Percentiles rank a stretch among this genome's conserved stretches.
Evolutionary conservation across 2,329 filamentous ascomycete genomes (phyloP).

Genomic region (Penicillium sp.): DNA sequence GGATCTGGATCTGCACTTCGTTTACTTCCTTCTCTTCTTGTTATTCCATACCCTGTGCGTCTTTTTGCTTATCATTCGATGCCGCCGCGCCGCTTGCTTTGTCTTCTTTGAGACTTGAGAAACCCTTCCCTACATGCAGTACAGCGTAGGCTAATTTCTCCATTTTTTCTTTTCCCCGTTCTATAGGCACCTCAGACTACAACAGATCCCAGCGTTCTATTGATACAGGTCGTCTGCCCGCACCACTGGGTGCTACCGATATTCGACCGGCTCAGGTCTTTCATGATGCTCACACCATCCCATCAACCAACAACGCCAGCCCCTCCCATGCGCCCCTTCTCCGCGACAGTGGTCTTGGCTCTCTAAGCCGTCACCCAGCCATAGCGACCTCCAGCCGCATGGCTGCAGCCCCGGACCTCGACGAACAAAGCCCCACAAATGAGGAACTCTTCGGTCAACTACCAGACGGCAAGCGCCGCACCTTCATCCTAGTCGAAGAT

Average conservation of each 20-base stretch:
- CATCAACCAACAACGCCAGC: conserved; percentile 51
- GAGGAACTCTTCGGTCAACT: conserved; percentile 81
- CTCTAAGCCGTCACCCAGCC: conserved; percentile 33
- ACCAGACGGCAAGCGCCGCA: conserved; percentile 86
- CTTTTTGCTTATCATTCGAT: conserved; percentile 19
- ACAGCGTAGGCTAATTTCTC: conserved; percentile 46
- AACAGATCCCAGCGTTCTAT: conserved; percentile 61
- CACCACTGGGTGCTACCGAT: conserved; percentile 63
- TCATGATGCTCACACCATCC: conserved; percentile 67
- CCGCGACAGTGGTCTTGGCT: conserved; percentile 54
- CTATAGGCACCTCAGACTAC: conserved; percentile 42
- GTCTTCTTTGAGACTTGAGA: conserved; percentile 14
- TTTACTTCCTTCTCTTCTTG: not conserved
- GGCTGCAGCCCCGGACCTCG: conserved; percentile 23
- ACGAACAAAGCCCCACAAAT: conserved; percentile 41
- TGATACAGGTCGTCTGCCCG: conserved; percentile 51
- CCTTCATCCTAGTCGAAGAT: conserved; percentile 96
- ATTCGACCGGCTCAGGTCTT: conserved; percentile 75
- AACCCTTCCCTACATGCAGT: conserved; percentile 18
- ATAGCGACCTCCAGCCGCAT: conserved; percentile 34
- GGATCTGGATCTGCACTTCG: not conserved
- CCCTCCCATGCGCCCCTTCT: conserved; percentile 66
- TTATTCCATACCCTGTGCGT: conserved; percentile 27
- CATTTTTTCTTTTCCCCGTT: conserved; percentile 19
- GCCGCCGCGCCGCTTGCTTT: conserved; percentile 17